phyloP scores from a whole-genome alignment of 1,284 basidiomycete genomes.

The Rhodotorula glutinis region DNA sequence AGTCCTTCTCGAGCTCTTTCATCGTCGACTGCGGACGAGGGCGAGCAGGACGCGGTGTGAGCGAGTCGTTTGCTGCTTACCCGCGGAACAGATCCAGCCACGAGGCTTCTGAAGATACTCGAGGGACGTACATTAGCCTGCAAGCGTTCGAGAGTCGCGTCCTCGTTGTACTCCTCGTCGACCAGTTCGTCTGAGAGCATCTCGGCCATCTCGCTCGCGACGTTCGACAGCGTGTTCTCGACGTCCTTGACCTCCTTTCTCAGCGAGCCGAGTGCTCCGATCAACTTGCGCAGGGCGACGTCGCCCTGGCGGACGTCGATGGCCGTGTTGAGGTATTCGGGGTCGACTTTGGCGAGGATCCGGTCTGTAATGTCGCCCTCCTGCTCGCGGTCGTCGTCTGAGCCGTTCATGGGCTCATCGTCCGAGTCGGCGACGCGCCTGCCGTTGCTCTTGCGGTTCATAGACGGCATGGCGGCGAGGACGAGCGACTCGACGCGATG shows the following conservation, averaged over 20 bases:
- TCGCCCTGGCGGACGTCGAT: constrained; percentile 27
- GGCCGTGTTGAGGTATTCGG: constrained; percentile 30
- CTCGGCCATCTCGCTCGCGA: constrained; percentile 24
- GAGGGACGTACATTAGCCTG: constrained; percentile 18
- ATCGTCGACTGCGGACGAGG: constrained; percentile 1
- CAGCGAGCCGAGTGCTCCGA: not conserved
- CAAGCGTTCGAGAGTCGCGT: constrained; percentile 3
- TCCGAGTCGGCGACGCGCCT: constrained; percentile 14
- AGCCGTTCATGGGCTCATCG: not conserved
- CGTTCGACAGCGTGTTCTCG: constrained; percentile 1
- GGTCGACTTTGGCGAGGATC: constrained; percentile 25
- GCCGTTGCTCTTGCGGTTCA: not conserved
- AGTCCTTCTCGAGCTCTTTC: constrained; percentile 21
- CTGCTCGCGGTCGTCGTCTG: not conserved
- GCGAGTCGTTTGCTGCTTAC: too few relatives aligned
- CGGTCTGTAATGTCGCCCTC: constrained; percentile 1
- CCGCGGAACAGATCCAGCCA: too few relatives aligned
- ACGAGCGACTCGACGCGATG: not conserved
- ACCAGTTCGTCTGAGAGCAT: constrained; percentile 1
- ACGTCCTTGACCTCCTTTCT: constrained; percentile 2
- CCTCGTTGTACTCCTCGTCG: constrained; percentile 19
- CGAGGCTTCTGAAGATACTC: too few relatives aligned
- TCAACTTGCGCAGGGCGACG: constrained; percentile 7
- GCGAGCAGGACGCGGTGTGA: not conserved
- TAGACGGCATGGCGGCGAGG: not conserved